Conservation (phyloP, 139 green algal genomes). For the Auxenochlorella pyrenoidosa region DNA sequence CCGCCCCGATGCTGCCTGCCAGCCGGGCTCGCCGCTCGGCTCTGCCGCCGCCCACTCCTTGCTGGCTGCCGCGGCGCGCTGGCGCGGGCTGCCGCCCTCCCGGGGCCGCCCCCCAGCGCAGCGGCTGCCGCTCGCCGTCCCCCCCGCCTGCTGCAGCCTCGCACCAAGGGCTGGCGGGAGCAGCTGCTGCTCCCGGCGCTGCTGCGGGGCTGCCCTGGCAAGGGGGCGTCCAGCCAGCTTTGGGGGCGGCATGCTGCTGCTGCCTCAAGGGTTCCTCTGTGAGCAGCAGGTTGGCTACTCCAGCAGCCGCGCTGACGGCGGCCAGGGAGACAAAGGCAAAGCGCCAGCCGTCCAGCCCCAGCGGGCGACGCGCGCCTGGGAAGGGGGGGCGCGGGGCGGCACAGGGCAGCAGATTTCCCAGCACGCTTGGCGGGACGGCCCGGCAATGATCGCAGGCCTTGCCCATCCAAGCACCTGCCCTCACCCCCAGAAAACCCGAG, state of each 20-base stretch:
- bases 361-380: constrained; percentile 29
- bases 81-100: neutral
- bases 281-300: constrained; percentile 46
- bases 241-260: too few species aligned
- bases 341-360: constrained; percentile 74
- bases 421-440: neutral
- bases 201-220: neutral
- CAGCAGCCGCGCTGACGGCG: constrained; percentile 49
- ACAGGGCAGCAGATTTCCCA: neutral
- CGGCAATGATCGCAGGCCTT: too few species aligned
- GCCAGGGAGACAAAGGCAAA: constrained; percentile 69
- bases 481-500: too few species aligned
- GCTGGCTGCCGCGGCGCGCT: neutral
- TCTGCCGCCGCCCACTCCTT: neutral
- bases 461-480: too few species aligned
- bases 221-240: too few species aligned
- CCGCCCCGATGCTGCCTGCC: neutral
- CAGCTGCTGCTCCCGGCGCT: neutral
- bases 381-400: too few species aligned
- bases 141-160: neutral
- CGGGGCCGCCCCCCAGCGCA: neutral
- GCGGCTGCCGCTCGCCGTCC: neutral
- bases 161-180: neutral
- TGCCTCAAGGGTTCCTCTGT: constrained; percentile 41
- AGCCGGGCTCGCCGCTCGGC: neutral